phyloP scores from a whole-genome alignment of 805 yeast species.

The Ogataea salicorniae region DNA sequence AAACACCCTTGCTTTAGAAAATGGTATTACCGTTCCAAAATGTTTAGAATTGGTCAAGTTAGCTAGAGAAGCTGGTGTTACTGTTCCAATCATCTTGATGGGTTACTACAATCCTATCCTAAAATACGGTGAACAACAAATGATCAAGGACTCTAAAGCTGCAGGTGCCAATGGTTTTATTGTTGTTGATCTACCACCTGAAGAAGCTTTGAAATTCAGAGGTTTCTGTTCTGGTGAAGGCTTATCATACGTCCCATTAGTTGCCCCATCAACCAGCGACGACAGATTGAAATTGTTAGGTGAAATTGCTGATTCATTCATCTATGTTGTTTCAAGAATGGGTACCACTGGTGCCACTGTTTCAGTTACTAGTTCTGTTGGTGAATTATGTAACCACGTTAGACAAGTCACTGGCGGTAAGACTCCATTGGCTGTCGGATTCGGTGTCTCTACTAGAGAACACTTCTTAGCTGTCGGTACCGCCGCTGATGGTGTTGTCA shows the following conservation, averaged over 20 bases:
- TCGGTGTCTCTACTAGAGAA: constrained; percentile 92
- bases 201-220: constrained; percentile 89
- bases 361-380: constrained; percentile 56
- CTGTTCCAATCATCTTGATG: constrained; percentile 88
- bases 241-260: constrained; percentile 83
- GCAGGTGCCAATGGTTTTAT: constrained; percentile 96
- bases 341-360: constrained; percentile 92
- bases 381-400: constrained; percentile 67
- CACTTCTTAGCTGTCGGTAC: constrained; percentile 78
- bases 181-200: constrained; percentile 95
- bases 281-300: constrained; percentile 76
- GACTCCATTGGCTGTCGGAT: constrained; percentile 90
- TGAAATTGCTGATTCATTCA: constrained; percentile 87
- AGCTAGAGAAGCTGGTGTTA: constrained; percentile 81
- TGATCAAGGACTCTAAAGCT: constrained; percentile 69
- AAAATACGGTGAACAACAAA: constrained; percentile 80
- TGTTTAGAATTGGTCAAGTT: constrained; percentile 65
- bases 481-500: constrained; percentile 91
- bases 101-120: constrained; percentile 96
- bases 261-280: constrained; percentile 95
- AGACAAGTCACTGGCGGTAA: constrained; percentile 67
- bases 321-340: constrained; percentile 96
- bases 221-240: constrained; percentile 61
- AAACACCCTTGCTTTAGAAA: constrained; percentile 73
- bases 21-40: constrained; percentile 68